Evolutionary conservation across 371 early-diverging fungal species (phyloP).

Genomic region (Rhizopus delemar): DNA sequence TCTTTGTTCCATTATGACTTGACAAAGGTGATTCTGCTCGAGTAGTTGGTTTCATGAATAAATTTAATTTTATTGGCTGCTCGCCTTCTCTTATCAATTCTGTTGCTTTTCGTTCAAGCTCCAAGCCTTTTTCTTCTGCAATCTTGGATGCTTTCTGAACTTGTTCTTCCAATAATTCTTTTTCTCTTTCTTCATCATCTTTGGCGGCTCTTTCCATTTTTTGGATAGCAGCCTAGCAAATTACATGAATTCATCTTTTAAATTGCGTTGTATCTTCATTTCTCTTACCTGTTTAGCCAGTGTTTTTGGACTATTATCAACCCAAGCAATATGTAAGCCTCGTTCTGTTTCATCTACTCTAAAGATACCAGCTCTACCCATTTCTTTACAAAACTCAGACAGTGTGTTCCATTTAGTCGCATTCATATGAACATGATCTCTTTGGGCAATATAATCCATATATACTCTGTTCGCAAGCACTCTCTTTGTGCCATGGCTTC

Average conservation of each 20-base stretch:
- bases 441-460: constrained; percentile 91
- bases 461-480: constrained; percentile 92
- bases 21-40: constrained; percentile 18
- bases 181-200: constrained; percentile 86
- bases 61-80: constrained; percentile 40
- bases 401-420: constrained; percentile 90
- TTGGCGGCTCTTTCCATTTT: constrained; percentile 80
- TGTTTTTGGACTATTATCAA: constrained; percentile 89
- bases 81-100: constrained; percentile 68
- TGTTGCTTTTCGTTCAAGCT: constrained; percentile 43
- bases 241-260: background rate
- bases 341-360: constrained; percentile 89
- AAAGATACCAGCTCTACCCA: constrained; percentile 84
- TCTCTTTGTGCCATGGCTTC: constrained; percentile 81
- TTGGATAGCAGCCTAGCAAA: constrained; percentile 70
- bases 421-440: constrained; percentile 95
- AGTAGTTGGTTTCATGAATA: constrained; percentile 32
- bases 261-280: background rate
- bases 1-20: constrained; percentile 25
- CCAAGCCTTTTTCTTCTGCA: constrained; percentile 45
- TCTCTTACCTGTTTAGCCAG: constrained; percentile 64
- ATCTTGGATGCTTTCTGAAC: constrained; percentile 71
- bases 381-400: constrained; percentile 79
- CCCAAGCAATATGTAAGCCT: constrained; percentile 90
- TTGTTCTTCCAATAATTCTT: constrained; percentile 76